Percentiles rank a stretch among this genome's conserved stretches.
Conservation (phyloP, 2,329 filamentous ascomycete genomes). For the Emmonsiellopsis sp. region DNA sequence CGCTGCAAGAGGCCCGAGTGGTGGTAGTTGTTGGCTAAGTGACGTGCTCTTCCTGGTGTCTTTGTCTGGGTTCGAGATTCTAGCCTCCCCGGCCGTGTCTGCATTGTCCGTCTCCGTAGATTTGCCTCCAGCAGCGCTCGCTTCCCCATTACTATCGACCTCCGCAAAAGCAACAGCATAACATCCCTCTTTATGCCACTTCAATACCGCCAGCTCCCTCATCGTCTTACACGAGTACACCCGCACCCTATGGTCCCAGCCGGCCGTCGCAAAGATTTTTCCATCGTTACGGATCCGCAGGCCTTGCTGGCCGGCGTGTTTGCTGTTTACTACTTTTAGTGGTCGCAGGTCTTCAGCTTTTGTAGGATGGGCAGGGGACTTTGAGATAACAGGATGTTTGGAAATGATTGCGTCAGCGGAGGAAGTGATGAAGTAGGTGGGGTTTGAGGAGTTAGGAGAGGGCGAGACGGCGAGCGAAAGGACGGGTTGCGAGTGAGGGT, state of each 20-base stretch:
- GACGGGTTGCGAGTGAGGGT: constrained; percentile 69
- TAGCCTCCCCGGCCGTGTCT: neutral
- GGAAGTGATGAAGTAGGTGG: constrained; percentile 60
- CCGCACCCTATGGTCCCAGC: constrained; percentile 76
- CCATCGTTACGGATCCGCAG: constrained; percentile 69
- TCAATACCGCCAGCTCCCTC: constrained; percentile 81
- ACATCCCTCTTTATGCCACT: constrained; percentile 86
- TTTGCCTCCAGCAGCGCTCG: constrained; percentile 2
- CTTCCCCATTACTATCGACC: neutral
- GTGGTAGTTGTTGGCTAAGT: neutral
- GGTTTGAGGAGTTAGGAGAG: constrained; percentile 23
- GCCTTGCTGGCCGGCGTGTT: constrained; percentile 82
- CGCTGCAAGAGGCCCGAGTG: constrained; percentile 26
- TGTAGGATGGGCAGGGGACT: constrained; percentile 3
- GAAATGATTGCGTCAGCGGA: constrained; percentile 71
- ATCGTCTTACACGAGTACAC: constrained; percentile 74
- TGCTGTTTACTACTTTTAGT: constrained; percentile 60
- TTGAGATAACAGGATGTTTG: constrained; percentile 57
- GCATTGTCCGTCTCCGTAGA: constrained; percentile 5
- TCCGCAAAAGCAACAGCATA: constrained; percentile 68
- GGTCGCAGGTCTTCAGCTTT: constrained; percentile 30
- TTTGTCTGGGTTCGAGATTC: neutral
- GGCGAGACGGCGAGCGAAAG: constrained; percentile 58
- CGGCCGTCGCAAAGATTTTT: constrained; percentile 76
- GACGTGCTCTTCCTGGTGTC: constrained; percentile 6